Percentiles rank a stretch among this genome's conserved stretches.
Conservation (phyloP, 208 protist species). For the Leishmania braziliensis region DNA sequence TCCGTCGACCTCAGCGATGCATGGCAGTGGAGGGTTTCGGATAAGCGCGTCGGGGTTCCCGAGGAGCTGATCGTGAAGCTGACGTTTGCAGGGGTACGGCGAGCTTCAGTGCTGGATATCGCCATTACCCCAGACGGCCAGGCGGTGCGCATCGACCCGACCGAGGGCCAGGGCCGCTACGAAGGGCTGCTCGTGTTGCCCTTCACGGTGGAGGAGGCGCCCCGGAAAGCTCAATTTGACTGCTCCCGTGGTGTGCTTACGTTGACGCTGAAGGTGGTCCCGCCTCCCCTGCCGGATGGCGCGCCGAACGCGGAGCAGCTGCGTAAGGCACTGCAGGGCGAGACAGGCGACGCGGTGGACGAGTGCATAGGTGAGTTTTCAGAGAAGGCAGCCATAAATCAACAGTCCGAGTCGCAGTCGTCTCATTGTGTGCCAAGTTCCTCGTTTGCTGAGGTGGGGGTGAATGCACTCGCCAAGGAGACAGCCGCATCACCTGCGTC, state of each 20-base stretch:
- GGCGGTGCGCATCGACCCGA: constrained; percentile 54
- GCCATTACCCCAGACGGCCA: constrained; percentile 59
- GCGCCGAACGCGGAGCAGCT: constrained; percentile 46
- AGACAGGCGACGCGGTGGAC: background rate
- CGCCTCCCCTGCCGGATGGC: constrained; percentile 46
- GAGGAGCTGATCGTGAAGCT: constrained; percentile 81
- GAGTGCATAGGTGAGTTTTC: background rate
- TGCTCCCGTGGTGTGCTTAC: constrained; percentile 53
- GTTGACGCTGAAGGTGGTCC: constrained; percentile 73
- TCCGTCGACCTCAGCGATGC: constrained; percentile 76
- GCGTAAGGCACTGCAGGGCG: constrained; percentile 23
- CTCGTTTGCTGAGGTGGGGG: background rate
- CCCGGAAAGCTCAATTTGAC: constrained; percentile 73
- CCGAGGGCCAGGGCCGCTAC: constrained; percentile 40
- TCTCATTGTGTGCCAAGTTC: background rate
- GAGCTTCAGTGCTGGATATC: constrained; percentile 64
- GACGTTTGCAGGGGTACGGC: constrained; percentile 56
- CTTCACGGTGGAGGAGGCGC: constrained; percentile 72
- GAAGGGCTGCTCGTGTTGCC: constrained; percentile 73
- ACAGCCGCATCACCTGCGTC: background rate
- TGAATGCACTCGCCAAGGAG: background rate
- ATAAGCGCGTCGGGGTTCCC: constrained; percentile 78
- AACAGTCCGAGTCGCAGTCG: background rate
- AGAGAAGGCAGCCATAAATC: background rate
- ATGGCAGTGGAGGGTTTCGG: constrained; percentile 78